Conservation (phyloP, 75 land plant genomes). For the Cupressus sempervirens region DNA sequence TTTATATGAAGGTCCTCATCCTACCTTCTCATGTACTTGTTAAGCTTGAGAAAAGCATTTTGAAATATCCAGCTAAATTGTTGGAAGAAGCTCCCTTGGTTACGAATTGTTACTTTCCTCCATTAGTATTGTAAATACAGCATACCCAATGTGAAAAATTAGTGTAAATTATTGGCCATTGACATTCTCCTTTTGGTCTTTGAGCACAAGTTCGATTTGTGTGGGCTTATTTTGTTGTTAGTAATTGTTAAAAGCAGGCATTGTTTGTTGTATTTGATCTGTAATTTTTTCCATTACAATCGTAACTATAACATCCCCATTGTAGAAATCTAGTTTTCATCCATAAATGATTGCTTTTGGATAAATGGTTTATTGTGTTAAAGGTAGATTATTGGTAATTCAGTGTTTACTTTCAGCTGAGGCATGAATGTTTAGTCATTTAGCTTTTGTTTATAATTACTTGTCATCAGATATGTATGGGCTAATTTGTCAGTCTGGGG, state of each 20-base stretch:
- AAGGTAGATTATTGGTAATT: background rate
- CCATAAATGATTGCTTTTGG: background rate
- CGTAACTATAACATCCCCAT: background rate
- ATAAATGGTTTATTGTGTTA: background rate
- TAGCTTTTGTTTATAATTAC: no score
- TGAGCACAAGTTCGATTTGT: no score
- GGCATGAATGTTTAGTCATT: background rate
- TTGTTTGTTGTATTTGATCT: background rate
- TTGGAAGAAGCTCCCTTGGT: background rate
- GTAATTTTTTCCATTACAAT: background rate
- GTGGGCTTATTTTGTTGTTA: no score
- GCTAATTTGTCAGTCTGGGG: background rate
- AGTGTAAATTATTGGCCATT: no score
- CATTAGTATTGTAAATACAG: no score
- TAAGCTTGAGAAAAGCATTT: background rate
- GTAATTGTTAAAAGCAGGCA: no score
- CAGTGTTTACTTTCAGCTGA: background rate
- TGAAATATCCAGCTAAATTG: background rate
- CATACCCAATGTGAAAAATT: no score
- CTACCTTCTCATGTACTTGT: background rate
- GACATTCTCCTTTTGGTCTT: no score
- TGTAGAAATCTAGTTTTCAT: background rate
- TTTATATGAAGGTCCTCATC: background rate
- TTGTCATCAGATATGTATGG: background rate
- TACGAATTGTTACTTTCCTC: background rate